Evolutionary conservation across 345 rosid genomes (phyloP), one percentile per base, ranked within the genome.

Genomic region (Gossypium thurberi): DNA sequence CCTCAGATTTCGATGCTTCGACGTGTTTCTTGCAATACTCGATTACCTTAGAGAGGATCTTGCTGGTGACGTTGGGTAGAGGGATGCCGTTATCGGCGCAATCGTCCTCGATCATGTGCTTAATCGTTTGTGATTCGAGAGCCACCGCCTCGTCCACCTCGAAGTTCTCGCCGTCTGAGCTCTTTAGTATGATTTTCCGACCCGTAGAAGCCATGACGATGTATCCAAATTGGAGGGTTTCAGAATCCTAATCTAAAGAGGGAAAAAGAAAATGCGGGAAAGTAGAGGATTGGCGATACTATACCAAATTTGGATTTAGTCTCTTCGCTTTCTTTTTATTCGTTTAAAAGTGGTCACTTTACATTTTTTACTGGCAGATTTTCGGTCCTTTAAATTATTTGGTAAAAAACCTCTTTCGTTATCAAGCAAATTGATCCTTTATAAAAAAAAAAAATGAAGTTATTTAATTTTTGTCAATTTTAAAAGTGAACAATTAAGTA

Each of bases 1-100:
- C 85, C 14, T 65, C 84, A 42, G 78, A 28, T 12, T 70, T 69
- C 23, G 81, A 62, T 0, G 81, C 79, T 43, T 90, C 90, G 33
- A 84, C 93, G 72, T 90, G 96, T 74, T 83, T 88, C 83, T 78
- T 84, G 87, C 89, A 87, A 83, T 86, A 92, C 84, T 92, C 96
- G 59, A 92, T 86, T 13, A 92, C 89, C 79, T 81, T 90, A 1
- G 91, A 82, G 3, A 92, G 85, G 78, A 82, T 86, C 85, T 69
- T 63, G 46, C 92, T 81, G 44, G 92, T 83, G 57, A 92, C 92
- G 81, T 90, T 92, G 6, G 92, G 92, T 33, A 88, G 72, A 2
- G 96, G 97, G 51, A 88, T 92, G 33, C 83, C 87, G 68, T 65
- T 71, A 46, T 78, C 84, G 68, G 86, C 78, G 77, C 94, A 88